Conservation (phyloP, 345 rosid species). For the Turritis glabra region DNA sequence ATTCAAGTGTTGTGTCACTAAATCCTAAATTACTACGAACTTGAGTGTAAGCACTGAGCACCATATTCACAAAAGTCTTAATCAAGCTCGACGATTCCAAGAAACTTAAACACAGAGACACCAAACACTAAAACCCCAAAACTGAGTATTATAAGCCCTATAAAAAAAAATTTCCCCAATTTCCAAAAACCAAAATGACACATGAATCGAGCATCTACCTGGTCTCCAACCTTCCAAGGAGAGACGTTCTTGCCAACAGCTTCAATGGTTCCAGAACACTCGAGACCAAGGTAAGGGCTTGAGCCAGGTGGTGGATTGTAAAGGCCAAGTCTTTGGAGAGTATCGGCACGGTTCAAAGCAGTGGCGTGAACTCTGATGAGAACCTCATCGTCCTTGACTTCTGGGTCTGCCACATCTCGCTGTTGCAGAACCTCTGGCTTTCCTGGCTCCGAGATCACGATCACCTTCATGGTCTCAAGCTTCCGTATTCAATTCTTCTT, state of each 20-base stretch:
- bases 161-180: background rate
- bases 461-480: slow-evolving; percentile 67
- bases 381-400: slow-evolving; percentile 66
- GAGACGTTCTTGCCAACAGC: slow-evolving; percentile 63
- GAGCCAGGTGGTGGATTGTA: slow-evolving; percentile 79
- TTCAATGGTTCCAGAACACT: slow-evolving; percentile 79
- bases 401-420: slow-evolving; percentile 70
- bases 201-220: slow-evolving; percentile 40
- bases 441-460: slow-evolving; percentile 69
- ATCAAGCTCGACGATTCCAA: background rate
- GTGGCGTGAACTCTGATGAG: slow-evolving; percentile 70
- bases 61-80: slow-evolving; percentile 2
- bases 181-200: background rate
- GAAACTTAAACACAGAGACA: background rate
- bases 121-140: background rate
- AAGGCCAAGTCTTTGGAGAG: slow-evolving; percentile 65
- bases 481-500: slow-evolving; percentile 18
- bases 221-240: slow-evolving; percentile 80
- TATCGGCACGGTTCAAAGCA: slow-evolving; percentile 81
- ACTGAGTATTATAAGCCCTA: background rate
- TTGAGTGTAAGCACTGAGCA: slow-evolving; percentile 7
- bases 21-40: background rate
- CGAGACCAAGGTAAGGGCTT: slow-evolving; percentile 75
- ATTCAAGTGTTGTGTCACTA: background rate
- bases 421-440: slow-evolving; percentile 79